A percentile compares a stretch with the other conserved stretches of the same genome.
phyloP scores from a whole-genome alignment of 495 filamentous ascomycete species.

The Aspergillus homomorphus region DNA sequence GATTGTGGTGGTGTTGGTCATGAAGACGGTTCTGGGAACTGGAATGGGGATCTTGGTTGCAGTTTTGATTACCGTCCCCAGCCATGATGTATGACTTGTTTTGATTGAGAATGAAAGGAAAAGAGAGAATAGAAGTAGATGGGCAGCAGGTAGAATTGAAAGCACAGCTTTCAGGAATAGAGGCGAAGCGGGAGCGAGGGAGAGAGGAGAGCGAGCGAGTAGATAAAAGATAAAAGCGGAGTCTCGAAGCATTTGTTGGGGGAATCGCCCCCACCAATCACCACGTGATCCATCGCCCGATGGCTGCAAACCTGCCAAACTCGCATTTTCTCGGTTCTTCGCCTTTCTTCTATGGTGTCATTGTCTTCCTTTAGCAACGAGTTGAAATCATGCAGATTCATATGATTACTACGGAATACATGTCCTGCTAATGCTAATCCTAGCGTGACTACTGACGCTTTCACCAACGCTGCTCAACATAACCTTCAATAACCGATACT shows the following conservation, averaged over 20 bases:
- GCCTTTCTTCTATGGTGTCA: no score
- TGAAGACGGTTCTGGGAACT: conserved; percentile 8
- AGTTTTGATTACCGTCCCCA: conserved; percentile 25
- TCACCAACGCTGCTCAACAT: no score
- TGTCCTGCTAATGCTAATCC: no score
- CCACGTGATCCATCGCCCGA: conserved; percentile 10
- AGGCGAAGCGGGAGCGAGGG: background rate
- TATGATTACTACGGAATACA: no score
- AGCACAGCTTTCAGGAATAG: background rate
- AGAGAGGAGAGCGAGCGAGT: background rate
- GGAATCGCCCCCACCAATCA: conserved; percentile 12
- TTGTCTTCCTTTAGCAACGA: no score
- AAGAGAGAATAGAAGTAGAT: background rate
- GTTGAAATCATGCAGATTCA: no score
- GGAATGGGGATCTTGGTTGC: conserved; percentile 12
- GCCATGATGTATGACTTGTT: conserved; percentile 25
- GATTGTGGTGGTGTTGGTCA: background rate
- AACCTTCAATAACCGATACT: no score
- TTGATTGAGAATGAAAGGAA: background rate
- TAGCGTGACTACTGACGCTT: no score
- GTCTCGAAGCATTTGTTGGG: conserved; percentile 15
- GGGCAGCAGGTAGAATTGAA: background rate
- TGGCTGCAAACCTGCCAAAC: no score
- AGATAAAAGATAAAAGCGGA: conserved; percentile 1
- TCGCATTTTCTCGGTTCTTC: no score